These are phyloP conservation scores for Fragaria ananassa DNA, from an alignment of 306 rosid species.

Conservation along the genomic window DNA sequence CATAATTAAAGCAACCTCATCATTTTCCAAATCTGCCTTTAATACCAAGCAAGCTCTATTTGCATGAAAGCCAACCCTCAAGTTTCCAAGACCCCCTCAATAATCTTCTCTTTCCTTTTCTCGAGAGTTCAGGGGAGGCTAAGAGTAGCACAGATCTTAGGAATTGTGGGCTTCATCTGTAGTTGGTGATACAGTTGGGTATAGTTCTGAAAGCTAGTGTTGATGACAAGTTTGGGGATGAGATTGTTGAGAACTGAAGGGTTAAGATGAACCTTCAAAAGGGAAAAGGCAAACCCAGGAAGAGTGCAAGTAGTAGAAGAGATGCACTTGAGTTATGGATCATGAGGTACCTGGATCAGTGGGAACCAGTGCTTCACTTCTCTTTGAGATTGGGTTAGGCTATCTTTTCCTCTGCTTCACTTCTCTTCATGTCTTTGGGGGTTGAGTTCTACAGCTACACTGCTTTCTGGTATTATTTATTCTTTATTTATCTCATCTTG, in stretches of 20 bases:
- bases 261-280: slow-evolving; percentile 37
- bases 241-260: slow-evolving; percentile 29
- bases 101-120: not conserved
- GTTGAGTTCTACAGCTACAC: slow-evolving; percentile 87
- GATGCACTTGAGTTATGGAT: slow-evolving; percentile 48
- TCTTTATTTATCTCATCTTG: not conserved
- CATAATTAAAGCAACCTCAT: slow-evolving; percentile 29
- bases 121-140: slow-evolving; percentile 10
- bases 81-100: not conserved
- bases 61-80: not conserved
- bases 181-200: not conserved
- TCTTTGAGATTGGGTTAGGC: slow-evolving; percentile 75
- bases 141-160: not conserved
- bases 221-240: slow-evolving; percentile 24
- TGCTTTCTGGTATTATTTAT: slow-evolving; percentile 63
- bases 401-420: slow-evolving; percentile 73
- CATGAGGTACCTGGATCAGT: slow-evolving; percentile 64
- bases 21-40: slow-evolving; percentile 32
- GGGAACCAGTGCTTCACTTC: slow-evolving; percentile 68
- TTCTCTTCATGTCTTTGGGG: slow-evolving; percentile 80
- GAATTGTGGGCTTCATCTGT: slow-evolving; percentile 2
- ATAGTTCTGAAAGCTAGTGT: not conserved
- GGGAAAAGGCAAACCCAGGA: slow-evolving; percentile 31
- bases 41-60: slow-evolving; percentile 14
- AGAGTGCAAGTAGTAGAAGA: slow-evolving; percentile 1